phyloP scores from a whole-genome alignment of 2,329 filamentous ascomycete species.

The Sclerotinia borealis region DNA sequence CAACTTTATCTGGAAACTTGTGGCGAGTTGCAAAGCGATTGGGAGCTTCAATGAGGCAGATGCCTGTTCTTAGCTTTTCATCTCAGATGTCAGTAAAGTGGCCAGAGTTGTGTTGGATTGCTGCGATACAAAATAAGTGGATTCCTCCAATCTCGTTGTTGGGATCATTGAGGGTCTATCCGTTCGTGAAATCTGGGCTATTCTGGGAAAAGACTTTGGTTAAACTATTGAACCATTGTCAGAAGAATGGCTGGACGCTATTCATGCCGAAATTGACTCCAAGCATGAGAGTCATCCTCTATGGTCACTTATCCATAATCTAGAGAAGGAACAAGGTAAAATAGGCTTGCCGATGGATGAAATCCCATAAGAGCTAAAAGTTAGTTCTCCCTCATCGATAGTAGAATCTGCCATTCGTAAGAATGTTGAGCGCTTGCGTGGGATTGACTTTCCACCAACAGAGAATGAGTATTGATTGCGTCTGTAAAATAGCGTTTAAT shows the following conservation, averaged over 20 bases:
- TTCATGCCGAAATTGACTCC: neutral
- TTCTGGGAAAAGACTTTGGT: slow-evolving; percentile 3
- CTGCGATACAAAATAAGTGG: neutral
- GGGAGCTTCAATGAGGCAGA: slow-evolving; percentile 15
- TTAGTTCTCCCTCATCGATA: neutral
- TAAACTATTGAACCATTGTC: slow-evolving; percentile 4
- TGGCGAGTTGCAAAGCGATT: slow-evolving; percentile 16
- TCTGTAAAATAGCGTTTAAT: neutral
- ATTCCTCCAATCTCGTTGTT: neutral
- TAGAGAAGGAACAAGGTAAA: slow-evolving; percentile 8
- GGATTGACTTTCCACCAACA: slow-evolving; percentile 5
- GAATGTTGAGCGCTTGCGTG: slow-evolving; percentile 6
- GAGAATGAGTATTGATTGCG: slow-evolving; percentile 11
- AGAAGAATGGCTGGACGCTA: slow-evolving; percentile 5
- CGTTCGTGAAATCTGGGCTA: slow-evolving; percentile 11
- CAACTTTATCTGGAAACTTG: slow-evolving; percentile 28
- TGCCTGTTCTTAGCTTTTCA: slow-evolving; percentile 16
- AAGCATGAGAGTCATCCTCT: slow-evolving; percentile 1
- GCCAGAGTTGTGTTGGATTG: slow-evolving; percentile 14
- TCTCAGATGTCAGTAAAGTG: slow-evolving; percentile 18
- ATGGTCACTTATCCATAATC: slow-evolving; percentile 18
- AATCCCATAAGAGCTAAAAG: neutral
- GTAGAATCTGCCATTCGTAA: slow-evolving; percentile 8
- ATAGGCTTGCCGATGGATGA: slow-evolving; percentile 5
- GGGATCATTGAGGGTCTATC: slow-evolving; percentile 4